A percentile compares a stretch with the other conserved stretches of the same genome.
These are phyloP conservation scores for Ophiobolus disseminans DNA, from an alignment of 2,329 filamentous ascomycete species.

Conservation along the genomic window DNA sequence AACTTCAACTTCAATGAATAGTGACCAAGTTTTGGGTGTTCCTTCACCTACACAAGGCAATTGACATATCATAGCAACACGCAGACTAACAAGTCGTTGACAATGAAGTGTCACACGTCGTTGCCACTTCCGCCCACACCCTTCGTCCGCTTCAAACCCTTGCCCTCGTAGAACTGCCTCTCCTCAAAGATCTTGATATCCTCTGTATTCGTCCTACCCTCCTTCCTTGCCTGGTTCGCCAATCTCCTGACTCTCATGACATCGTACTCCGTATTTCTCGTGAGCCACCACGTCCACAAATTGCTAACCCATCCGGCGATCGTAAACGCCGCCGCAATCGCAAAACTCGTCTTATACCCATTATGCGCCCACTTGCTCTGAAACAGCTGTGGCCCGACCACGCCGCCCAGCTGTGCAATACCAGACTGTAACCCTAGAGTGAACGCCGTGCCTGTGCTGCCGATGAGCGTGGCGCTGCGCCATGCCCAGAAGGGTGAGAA, in stretches of 20 bases:
- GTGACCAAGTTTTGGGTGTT: too few species aligned
- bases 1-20: too few species aligned
- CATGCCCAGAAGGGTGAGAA: slow-evolving; percentile 40
- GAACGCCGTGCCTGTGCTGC: slow-evolving; percentile 56
- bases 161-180: slow-evolving; percentile 20
- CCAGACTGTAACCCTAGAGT: slow-evolving; percentile 54
- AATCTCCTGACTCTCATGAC: slow-evolving; percentile 35
- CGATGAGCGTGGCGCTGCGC: slow-evolving; percentile 27
- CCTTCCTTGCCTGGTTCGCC: slow-evolving; percentile 23
- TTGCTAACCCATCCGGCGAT: slow-evolving; percentile 48
- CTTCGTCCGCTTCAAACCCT: slow-evolving; percentile 6
- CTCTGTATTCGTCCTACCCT: slow-evolving; percentile 20
- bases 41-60: too few species aligned
- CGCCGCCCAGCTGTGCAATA: slow-evolving; percentile 56
- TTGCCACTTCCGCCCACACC: neutral
- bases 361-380: slow-evolving; percentile 52
- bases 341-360: slow-evolving; percentile 50
- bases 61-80: neutral
- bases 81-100: neutral
- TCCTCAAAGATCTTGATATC: slow-evolving; percentile 28
- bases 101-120: too few species aligned
- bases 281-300: slow-evolving; percentile 54
- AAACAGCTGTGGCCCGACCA: slow-evolving; percentile 56
- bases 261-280: slow-evolving; percentile 51
- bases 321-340: slow-evolving; percentile 47